Base-by-base conservation (phyloP, 257 asterid species). In the Mentha longifolia region DNA sequence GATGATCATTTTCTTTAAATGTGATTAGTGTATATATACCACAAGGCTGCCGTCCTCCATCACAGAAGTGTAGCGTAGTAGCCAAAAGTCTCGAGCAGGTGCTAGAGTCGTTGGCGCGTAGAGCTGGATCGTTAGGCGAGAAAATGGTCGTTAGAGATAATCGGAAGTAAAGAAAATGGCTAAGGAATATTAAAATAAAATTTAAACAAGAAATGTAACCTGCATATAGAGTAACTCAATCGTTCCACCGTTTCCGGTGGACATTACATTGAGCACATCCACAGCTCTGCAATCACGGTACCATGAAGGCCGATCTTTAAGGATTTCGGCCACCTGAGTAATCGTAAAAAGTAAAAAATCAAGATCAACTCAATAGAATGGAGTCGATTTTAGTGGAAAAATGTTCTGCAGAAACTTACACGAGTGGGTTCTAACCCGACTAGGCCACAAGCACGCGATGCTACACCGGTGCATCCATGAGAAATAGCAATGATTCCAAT, bases 21-120 rank as follows among this genome's bases (percentile, higher is more conserved):
- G 28, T 25, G 28, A 25, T 33, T 33, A 33, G 37, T 0, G 37
- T n/a, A n/a, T n/a, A n/a, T 7, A 35, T 82, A 94, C 98, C 90
- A 89, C 98, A n/a, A 95, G 98, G 81, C 97, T 95, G 39, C 99
- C 98, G 47, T 95, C 98, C 82, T 92, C 99, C 98, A 87, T 88
- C 30, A 89, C 90, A 51, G 98, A 92, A 28, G 99, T 95, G 71
- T 95, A 89, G 45, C 98, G 96, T 10, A 95, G 81, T 43, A 95
- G 74, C 98, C 98, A 95, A 79, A 95, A 89, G 77, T 95, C 99
- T 64, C 99, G 98, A 78, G 97, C 96, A 42, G 96, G 96, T 10
- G 99, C 96, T 75, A 91, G 78, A 58, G 97, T 91, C 33, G 97
- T 92, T 0, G 93, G 95, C 0, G 99, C 99, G 35, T 92, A 95